phyloP scores from a whole-genome alignment of 1,284 basidiomycete species.

The Ganoderma leucocontextum region DNA sequence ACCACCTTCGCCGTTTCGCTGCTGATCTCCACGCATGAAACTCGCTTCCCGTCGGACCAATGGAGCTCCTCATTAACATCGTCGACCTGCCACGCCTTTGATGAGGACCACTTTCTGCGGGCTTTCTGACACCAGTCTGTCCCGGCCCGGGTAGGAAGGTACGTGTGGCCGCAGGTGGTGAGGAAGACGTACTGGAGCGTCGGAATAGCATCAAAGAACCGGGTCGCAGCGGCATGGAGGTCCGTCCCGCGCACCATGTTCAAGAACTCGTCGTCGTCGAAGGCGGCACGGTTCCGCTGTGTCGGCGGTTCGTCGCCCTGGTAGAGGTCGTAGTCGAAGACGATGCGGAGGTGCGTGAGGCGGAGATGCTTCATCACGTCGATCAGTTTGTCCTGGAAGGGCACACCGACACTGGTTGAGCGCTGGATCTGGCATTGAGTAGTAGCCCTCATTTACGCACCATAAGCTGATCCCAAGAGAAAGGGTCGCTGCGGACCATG shows the following conservation, averaged over 20 bases:
- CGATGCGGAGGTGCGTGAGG: background rate
- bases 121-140: too few species aligned
- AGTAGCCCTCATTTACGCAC: background rate
- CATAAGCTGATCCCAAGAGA: background rate
- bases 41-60: too few species aligned
- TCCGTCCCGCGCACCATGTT: background rate
- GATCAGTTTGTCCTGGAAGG: background rate
- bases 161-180: background rate
- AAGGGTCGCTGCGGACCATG: too few species aligned
- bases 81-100: background rate
- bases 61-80: too few species aligned
- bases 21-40: background rate
- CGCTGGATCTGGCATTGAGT: background rate
- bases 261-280: background rate
- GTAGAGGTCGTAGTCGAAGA: background rate
- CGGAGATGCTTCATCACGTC: background rate
- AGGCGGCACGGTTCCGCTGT: background rate
- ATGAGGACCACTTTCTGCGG: background rate
- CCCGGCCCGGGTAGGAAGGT: too few species aligned
- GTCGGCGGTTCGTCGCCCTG: background rate
- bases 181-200: background rate
- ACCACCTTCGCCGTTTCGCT: background rate
- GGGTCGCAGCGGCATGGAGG: background rate
- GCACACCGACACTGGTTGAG: background rate
- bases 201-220: background rate